These are phyloP conservation scores for Pyrus communis DNA, from an alignment of 306 rosid species.

Conservation along the genomic window DNA sequence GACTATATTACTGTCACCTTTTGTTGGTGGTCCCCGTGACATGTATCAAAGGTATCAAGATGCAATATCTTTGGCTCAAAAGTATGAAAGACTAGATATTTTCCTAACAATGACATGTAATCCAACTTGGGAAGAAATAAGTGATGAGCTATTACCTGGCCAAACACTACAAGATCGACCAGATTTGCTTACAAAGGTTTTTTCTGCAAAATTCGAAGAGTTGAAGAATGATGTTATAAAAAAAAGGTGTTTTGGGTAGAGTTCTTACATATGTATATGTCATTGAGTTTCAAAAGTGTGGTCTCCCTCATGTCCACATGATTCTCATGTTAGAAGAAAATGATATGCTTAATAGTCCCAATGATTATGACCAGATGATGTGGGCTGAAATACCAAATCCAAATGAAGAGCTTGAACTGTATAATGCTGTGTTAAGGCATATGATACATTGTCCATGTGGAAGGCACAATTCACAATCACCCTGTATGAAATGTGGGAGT, in stretches of 20 bases:
- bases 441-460: constrained; percentile 3
- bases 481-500: not conserved
- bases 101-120: too few species aligned
- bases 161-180: too few species aligned
- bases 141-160: not conserved
- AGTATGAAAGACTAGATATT: too few species aligned
- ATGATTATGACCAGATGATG: not conserved
- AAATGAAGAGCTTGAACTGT: not conserved
- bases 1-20: too few species aligned
- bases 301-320: not conserved
- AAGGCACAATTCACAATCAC: not conserved
- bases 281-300: not conserved
- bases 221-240: not conserved
- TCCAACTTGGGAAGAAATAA: not conserved
- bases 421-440: not conserved
- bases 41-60: too few species aligned
- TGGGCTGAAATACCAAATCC: not conserved
- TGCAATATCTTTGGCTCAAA: too few species aligned
- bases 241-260: not conserved
- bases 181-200: too few species aligned
- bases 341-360: not conserved
- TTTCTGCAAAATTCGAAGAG: too few species aligned
- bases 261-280: not conserved
- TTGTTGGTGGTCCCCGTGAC: too few species aligned
- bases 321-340: not conserved